Evolutionary conservation across 2,329 filamentous ascomycete species (phyloP).

Genomic region (Acarospora socialis): DNA sequence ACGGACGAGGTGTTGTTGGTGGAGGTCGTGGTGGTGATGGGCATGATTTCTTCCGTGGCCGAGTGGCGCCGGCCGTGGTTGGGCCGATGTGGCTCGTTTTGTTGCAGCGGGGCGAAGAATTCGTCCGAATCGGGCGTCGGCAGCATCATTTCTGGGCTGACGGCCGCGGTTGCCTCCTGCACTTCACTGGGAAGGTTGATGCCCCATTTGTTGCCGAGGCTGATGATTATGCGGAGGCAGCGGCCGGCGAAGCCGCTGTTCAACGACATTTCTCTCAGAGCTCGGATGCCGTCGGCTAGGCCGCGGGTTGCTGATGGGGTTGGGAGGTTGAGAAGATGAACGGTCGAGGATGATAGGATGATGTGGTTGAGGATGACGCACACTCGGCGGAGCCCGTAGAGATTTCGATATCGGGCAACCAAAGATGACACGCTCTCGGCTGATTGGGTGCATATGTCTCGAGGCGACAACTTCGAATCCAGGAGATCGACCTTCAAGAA

Average conservation of each 20-base stretch:
- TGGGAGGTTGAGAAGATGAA: slow-evolving; percentile 32
- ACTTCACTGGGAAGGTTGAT: slow-evolving; percentile 26
- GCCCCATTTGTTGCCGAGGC: slow-evolving; percentile 30
- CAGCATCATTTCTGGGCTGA: slow-evolving; percentile 13
- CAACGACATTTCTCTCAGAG: slow-evolving; percentile 27
- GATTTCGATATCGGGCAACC: slow-evolving; percentile 27
- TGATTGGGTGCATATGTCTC: slow-evolving; percentile 43
- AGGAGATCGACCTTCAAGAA: slow-evolving; percentile 44
- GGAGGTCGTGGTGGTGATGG: too few relatives aligned
- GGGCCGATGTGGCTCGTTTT: neutral
- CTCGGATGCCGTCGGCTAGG: slow-evolving; percentile 28
- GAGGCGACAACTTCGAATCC: slow-evolving; percentile 47
- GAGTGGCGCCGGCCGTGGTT: neutral
- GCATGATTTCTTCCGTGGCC: neutral
- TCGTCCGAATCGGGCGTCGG: slow-evolving; percentile 11
- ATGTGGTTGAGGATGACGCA: slow-evolving; percentile 26
- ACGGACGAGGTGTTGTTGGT: neutral
- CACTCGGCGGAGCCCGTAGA: slow-evolving; percentile 29
- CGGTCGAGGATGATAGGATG: slow-evolving; percentile 28
- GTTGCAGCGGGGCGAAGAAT: neutral
- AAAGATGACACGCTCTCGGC: slow-evolving; percentile 29
- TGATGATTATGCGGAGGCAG: slow-evolving; percentile 28
- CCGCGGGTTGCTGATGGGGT: slow-evolving; percentile 23
- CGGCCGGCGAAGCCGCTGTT: slow-evolving; percentile 31
- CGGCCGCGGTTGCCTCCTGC: slow-evolving; percentile 14